Base-by-base conservation (phyloP, 179 eudicot species). In the Dionaea muscipula region DNA sequence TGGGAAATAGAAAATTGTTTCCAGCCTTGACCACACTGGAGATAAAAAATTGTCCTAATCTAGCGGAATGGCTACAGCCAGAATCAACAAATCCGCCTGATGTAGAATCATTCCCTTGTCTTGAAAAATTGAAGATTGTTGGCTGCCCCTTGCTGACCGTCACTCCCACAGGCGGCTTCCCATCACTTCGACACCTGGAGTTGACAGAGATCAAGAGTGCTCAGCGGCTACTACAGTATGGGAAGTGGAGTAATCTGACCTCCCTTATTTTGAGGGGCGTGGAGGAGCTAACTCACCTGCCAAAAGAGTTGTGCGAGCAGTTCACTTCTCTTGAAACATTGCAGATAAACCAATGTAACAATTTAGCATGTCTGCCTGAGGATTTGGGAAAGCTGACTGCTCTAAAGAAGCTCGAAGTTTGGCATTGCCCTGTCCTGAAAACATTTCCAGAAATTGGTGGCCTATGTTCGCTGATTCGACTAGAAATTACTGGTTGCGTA, bases 401-500 rank as follows among this genome's bases (percentile, higher is more conserved):
- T 52, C 56, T 31, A 0, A 38, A 52, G 56, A 52, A 7, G 22
- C 16, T 51, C 49, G 12, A 1, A 21, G 20, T 63, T 7, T 12
- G 1, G 7, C 1, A 2, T 15, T 50, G 52, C 39, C 14, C 5
- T 38, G 9, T 14, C 2, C 17, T 63, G 23, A n/a, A 4, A 5
- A 22, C n/a, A 38, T 38, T 57, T 17, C 52, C 18, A 11, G 38
- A 43, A 40, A 3, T 57, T 4, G 39, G 31, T 12, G 52, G 57
- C 15, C 55, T 65, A 25, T 17, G 19, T 0, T 36, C 17, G 2
- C 24, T 65, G 21, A 1, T 43, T 19, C 0, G 2, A 12, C 51
- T 41, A 26, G 2, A 0, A 1, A 39, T 43, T 0, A 0, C 0
- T 0, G 0, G 16, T 0, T 44, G 51, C 25, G 2, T 0, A 0